Evolutionary conservation across 106 monocot species (phyloP).

Genomic region (Platanthera guangdongensis): DNA sequence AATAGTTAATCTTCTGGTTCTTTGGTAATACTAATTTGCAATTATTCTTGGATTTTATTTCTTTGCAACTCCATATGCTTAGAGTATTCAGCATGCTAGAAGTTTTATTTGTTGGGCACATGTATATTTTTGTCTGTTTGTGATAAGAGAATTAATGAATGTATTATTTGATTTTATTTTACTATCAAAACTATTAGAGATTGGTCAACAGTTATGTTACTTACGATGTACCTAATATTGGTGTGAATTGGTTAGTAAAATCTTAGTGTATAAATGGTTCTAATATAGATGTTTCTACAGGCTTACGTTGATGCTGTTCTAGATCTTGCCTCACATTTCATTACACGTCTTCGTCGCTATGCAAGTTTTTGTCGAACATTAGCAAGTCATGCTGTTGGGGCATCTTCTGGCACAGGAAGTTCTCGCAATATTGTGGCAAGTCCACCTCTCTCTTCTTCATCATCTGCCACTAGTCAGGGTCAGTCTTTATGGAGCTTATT

Average conservation of each 20-base stretch:
- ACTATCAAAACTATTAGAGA: not conserved
- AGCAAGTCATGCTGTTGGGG: slow-evolving; percentile 96
- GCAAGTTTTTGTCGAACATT: slow-evolving; percentile 98
- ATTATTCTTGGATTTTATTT: not conserved
- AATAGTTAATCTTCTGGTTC: not conserved
- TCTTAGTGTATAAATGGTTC: not conserved
- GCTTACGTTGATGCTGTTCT: slow-evolving; percentile 97
- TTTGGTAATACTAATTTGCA: not conserved
- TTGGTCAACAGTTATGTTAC: not conserved
- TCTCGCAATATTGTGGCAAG: slow-evolving; percentile 71
- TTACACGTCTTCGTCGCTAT: slow-evolving; percentile 92
- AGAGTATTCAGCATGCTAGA: not conserved
- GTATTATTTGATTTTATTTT: not conserved
- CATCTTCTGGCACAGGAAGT: slow-evolving; percentile 63
- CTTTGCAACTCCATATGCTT: not conserved
- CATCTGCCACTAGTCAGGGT: slow-evolving; percentile 76
- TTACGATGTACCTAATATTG: not conserved
- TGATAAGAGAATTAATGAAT: not conserved
- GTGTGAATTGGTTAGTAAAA: not conserved
- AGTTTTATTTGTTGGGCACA: not conserved
- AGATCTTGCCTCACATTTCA: slow-evolving; percentile 97
- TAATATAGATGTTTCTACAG: slow-evolving; percentile 23
- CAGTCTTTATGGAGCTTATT: slow-evolving; percentile 8
- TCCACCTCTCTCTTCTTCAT: slow-evolving; percentile 62
- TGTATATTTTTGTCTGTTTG: not conserved